Evolutionary conservation across 305 asterid species (phyloP).

Genomic region (Plantago rigida): DNA sequence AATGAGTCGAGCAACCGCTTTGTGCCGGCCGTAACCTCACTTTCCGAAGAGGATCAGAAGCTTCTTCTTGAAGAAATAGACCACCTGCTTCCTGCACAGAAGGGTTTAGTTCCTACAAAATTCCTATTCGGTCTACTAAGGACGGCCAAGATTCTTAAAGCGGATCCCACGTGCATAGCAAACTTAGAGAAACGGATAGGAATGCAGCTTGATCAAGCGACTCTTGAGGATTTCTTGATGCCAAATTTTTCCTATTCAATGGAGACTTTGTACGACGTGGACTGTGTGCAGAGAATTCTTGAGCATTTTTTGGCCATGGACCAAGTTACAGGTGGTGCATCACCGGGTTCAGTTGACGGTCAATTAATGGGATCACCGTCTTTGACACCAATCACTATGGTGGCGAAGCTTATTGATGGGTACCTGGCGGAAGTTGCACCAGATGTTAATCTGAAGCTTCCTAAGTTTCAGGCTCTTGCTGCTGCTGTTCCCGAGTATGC

Average conservation of each 20-base stretch:
- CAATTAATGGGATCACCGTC: conserved; percentile 78
- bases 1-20: conserved; percentile 48
- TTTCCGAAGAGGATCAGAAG: conserved; percentile 77
- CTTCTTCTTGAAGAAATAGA: conserved; percentile 74
- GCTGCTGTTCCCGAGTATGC: conserved; percentile 90
- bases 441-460: conserved; percentile 75
- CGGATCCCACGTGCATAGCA: conserved; percentile 42
- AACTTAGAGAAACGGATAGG: conserved; percentile 81
- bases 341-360: conserved; percentile 70
- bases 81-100: conserved; percentile 63
- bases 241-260: conserved; percentile 69
- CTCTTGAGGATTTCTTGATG: conserved; percentile 86
- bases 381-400: conserved; percentile 80
- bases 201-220: conserved; percentile 86
- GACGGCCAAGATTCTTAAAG: conserved; percentile 78
- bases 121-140: conserved; percentile 70
- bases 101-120: conserved; percentile 61
- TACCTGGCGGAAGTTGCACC: conserved; percentile 98
- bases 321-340: conserved; percentile 55
- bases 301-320: conserved; percentile 85
- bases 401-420: conserved; percentile 84
- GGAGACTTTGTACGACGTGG: conserved; percentile 92
- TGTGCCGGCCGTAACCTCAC: conserved; percentile 33
- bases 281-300: conserved; percentile 64
- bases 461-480: conserved; percentile 82